Evolutionary conservation across 2,329 filamentous ascomycete species (phyloP), one percentile per base, ranked within the genome.

Genomic region (Penicillium sp.): DNA sequence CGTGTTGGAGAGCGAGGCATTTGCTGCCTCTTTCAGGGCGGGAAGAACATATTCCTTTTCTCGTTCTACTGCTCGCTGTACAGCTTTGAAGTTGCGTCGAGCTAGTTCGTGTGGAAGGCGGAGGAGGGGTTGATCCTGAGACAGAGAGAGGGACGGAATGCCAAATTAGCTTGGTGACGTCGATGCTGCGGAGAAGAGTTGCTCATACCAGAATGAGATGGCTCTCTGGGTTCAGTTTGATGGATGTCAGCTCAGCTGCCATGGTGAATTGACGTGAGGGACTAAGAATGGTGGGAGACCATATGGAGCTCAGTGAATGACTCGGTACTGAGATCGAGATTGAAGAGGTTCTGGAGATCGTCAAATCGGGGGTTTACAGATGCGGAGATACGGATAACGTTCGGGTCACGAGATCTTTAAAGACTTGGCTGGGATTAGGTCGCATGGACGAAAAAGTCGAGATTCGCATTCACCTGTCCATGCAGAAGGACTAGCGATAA

Each of bases 61-160:
- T 46, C 72, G 67, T 53, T 77, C 74, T 42, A 76, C 67, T 42
- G 70, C 62, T 38, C 71, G 66, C 55, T 71, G 75, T 38, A 85
- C 83, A 3, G 85, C 83, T 62, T 95, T 93, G 73, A 97, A 94
- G 73, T 95, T 97, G 68, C 93, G 91, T 47, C 90, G 86, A 24
- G 94, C 84, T 48, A 96, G 85, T 67, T 97, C 93, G 70, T 91
- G 86, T 13, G 93, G 93, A 24, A 97, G 82, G 32, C 90, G 89
- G 57, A 98, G 83, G 56, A 97, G 86, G 4, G 91, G 86, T 79
- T 97, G 91, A 65, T 98, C 93, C 90, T 91, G 39, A 27, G 36
- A 5, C 24, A 18, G 39, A 33, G 36, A 46, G 24, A 47, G 33
- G 29, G 38, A 27, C 35, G 5, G 25, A 26, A 38, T 32, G 36